Base-by-base conservation (phyloP, 495 filamentous ascomycete species). In the Penicillium egyptiacum region DNA sequence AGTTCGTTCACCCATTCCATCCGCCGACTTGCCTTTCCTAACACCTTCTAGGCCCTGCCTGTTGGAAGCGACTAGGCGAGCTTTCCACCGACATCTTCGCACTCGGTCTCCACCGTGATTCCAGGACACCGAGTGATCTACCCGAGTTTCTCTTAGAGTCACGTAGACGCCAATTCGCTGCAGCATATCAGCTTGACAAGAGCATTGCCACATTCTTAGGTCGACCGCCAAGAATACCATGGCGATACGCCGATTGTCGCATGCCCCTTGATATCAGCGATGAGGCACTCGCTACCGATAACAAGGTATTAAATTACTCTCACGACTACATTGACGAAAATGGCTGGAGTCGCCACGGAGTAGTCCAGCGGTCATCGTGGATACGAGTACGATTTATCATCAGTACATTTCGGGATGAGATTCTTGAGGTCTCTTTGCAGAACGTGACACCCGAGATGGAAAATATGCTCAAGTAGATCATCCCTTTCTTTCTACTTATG, bases 181-280 rank as follows among this genome's bases (percentile, higher is more conserved):
- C 72, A 14, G 68, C 75, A 1, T 85, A 81, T 48, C 69, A 71
- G 8, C 59, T 75, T 1, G 80, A 82, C 50, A 84, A 85, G 65
- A 68, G 60, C 4, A 58, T 81, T 0, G 75, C 79, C 5, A 79
- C 80, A 0, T 83, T 83, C 43, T 61, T 81, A 1, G 83, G 81
- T 1, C 66, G 83, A 16, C 82, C 83, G 6, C 82, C 83, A 0
- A 63, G 76, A 5, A 66, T 86, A 5, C 76, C 75, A 14, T 68
- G 67, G 25, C 71, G 77, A 10, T 82, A 81, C 62, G 75, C 75
- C 9, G 77, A 79, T 12, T 78, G 82, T 25, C 73, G 79, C 6
- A 59, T 80, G 19, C 83, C 83, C 0, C 71, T 86, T 0, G 83
- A 85, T 59, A 62, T 86, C 9, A 70, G 59, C 35, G 82, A 84